Percentiles rank a stretch among this genome's conserved stretches.
Evolutionary conservation across 345 rosid genomes (phyloP).

Genomic region (Mercurialis annua): DNA sequence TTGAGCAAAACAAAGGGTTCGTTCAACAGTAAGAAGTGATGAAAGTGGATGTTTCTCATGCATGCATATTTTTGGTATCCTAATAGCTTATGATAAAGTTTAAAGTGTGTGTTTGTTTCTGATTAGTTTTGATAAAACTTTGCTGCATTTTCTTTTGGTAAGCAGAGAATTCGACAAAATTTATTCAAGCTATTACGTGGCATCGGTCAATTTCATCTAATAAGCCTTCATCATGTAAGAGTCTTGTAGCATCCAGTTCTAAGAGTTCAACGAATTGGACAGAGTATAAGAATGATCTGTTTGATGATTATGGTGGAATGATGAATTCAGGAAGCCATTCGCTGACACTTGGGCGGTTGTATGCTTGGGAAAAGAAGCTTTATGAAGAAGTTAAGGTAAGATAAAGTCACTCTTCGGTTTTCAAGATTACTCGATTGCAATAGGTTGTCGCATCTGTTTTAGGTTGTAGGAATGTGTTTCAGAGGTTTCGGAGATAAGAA

Average conservation of each 20-base stretch:
- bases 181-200: slow-evolving; percentile 57
- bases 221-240: slow-evolving; percentile 54
- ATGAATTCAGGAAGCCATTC: slow-evolving; percentile 79
- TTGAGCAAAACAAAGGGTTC: too few relatives aligned
- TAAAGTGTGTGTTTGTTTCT: too few relatives aligned
- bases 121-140: too few relatives aligned
- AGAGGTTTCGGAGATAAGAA: too few relatives aligned
- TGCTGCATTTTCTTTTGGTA: too few relatives aligned
- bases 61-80: background rate
- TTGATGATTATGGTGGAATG: slow-evolving; percentile 68
- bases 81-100: too few relatives aligned
- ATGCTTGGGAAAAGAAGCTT: slow-evolving; percentile 84
- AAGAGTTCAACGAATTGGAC: slow-evolving; percentile 50
- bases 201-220: slow-evolving; percentile 45
- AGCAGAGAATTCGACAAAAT: slow-evolving; percentile 58
- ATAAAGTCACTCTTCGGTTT: background rate
- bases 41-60: background rate
- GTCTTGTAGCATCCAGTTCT: slow-evolving; percentile 60
- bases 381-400: slow-evolving; percentile 67
- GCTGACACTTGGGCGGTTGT: slow-evolving; percentile 52
- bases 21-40: too few relatives aligned
- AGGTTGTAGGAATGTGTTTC: background rate
- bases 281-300: slow-evolving; percentile 53
- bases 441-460: background rate
- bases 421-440: background rate